Evolutionary conservation across 2,329 filamentous ascomycete species (phyloP).

Genomic region (Herpotrichia juniperi): DNA sequence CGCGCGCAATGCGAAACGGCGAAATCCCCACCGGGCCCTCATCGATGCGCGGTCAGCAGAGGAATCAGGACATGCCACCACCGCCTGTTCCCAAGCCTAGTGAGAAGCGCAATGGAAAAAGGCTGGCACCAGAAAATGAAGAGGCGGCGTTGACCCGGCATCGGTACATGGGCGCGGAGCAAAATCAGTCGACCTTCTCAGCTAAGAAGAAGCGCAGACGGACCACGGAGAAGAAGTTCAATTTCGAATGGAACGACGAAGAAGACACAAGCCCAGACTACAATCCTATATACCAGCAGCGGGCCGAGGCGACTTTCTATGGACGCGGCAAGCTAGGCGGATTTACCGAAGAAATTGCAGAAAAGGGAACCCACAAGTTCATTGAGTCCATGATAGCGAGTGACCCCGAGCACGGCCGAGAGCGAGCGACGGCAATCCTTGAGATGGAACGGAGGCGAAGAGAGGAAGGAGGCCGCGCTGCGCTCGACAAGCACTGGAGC

Average conservation of each 20-base stretch:
- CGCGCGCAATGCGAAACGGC: conserved; percentile 68
- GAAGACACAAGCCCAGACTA: conserved; percentile 89
- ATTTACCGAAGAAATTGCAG: conserved; percentile 65
- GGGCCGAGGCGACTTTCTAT: conserved; percentile 71
- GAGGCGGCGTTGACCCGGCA: conserved; percentile 78
- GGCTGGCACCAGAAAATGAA: conserved; percentile 59
- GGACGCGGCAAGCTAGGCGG: conserved; percentile 71
- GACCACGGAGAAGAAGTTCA: conserved; percentile 96
- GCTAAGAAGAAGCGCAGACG: conserved; percentile 94
- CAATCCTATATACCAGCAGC: conserved; percentile 78
- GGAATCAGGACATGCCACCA: conserved; percentile 59
- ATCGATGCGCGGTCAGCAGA: conserved; percentile 57
- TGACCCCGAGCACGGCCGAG: conserved; percentile 76
- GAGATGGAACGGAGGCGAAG: conserved; percentile 82
- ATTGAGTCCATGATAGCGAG: conserved; percentile 74
- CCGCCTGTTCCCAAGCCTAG: conserved; percentile 53
- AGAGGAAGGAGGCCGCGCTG: conserved; percentile 73
- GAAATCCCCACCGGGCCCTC: conserved; percentile 57
- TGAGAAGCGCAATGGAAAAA: conserved; percentile 37
- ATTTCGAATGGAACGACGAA: conserved; percentile 95
- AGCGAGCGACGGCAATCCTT: conserved; percentile 78
- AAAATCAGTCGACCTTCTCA: conserved; percentile 86
- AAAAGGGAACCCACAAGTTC: conserved; percentile 60
- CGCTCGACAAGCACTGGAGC: conserved; percentile 91
- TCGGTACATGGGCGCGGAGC: conserved; percentile 89